Percentiles rank a stretch among this genome's conserved stretches.
Conservation (phyloP, 345 rosid species). For the Acer saccharum region DNA sequence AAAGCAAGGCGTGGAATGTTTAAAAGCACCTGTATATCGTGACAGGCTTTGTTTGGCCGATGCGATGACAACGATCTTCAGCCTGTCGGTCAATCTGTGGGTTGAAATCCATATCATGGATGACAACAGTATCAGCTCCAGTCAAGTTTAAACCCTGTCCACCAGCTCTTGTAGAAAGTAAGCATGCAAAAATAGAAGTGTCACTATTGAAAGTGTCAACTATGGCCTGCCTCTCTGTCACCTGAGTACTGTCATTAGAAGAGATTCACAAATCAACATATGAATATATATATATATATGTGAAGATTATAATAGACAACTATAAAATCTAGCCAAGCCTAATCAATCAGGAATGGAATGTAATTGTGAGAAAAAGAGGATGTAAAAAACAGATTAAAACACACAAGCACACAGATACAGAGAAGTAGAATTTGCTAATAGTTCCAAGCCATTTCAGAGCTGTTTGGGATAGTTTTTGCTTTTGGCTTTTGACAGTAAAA, state of each 20-base stretch:
- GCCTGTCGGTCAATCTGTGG: constrained; percentile 98
- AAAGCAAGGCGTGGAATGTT: not conserved
- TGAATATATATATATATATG: not conserved
- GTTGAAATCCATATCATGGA: constrained; percentile 96
- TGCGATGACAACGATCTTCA: constrained; percentile 94
- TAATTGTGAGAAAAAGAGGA: too few relatives aligned
- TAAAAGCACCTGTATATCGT: constrained; percentile 76
- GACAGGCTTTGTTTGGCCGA: constrained; percentile 93
- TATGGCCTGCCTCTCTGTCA: constrained; percentile 83
- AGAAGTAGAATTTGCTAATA: not conserved
- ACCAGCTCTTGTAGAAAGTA: constrained; percentile 90
- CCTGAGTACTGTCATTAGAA: constrained; percentile 66
- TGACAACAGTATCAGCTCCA: constrained; percentile 88
- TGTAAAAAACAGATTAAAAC: too few relatives aligned
- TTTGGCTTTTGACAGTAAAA: too few relatives aligned
- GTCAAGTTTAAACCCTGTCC: constrained; percentile 97
- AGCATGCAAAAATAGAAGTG: constrained; percentile 77
- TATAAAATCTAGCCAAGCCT: not conserved
- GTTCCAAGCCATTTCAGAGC: not conserved
- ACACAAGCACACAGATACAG: not conserved
- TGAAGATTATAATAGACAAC: not conserved
- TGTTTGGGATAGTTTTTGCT: too few relatives aligned
- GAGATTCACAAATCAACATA: not conserved
- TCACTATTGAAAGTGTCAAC: constrained; percentile 86
- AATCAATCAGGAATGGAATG: not conserved